phyloP scores from a whole-genome alignment of 202 grass and related monocot genomes.

The Panicum virgatum region DNA sequence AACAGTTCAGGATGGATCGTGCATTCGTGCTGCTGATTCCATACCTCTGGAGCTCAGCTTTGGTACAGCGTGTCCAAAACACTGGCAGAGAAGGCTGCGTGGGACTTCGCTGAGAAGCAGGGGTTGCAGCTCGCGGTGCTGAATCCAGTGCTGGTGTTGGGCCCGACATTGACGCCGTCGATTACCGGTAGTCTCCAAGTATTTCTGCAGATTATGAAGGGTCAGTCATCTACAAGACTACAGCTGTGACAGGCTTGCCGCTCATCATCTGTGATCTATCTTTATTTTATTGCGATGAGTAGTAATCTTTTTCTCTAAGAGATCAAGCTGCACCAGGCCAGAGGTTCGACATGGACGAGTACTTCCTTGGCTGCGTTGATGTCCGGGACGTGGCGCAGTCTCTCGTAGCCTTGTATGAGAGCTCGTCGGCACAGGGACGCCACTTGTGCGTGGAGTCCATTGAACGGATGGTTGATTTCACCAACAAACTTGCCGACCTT shows the following conservation, averaged over 20 bases:
- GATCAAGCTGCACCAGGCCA: slow-evolving; percentile 23
- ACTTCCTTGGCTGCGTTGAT: slow-evolving; percentile 51
- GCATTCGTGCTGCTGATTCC: background rate
- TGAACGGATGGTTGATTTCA: slow-evolving; percentile 38
- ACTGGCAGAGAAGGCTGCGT: slow-evolving; percentile 62
- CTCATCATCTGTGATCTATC: too few species aligned
- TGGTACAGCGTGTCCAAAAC: slow-evolving; percentile 64
- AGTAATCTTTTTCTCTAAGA: background rate
- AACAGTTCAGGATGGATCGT: too few species aligned
- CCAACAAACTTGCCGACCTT: slow-evolving; percentile 39
- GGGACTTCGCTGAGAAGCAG: slow-evolving; percentile 45
- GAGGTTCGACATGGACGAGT: slow-evolving; percentile 38
- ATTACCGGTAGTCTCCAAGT: slow-evolving; percentile 15
- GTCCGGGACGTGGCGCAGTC: slow-evolving; percentile 55
- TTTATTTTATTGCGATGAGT: background rate
- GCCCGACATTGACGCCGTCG: slow-evolving; percentile 32
- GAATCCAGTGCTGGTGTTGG: slow-evolving; percentile 47
- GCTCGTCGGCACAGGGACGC: slow-evolving; percentile 41
- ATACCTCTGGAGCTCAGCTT: background rate
- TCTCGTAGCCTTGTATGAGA: slow-evolving; percentile 46
- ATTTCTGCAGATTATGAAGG: slow-evolving; percentile 49
- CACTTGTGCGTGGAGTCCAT: slow-evolving; percentile 54
- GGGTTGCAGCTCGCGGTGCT: slow-evolving; percentile 48
- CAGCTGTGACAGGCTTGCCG: background rate
- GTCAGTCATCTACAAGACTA: slow-evolving; percentile 12